phyloP scores from a whole-genome alignment of 2,329 filamentous ascomycete species.

The Diplodia mutila region DNA sequence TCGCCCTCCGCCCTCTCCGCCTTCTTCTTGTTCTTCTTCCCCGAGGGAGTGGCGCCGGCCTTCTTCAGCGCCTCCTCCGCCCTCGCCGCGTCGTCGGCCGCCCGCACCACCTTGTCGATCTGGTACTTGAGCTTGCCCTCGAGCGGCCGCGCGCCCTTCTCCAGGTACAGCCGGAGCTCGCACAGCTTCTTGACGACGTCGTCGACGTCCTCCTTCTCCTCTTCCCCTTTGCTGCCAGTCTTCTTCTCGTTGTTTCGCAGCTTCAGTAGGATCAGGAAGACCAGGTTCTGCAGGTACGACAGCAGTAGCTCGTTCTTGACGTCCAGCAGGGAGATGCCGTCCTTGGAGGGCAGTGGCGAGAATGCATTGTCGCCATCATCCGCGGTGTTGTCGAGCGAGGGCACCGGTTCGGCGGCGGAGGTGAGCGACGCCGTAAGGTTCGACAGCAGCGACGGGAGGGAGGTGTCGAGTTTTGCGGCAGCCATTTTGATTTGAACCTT shows the following conservation, averaged over 20 bases:
- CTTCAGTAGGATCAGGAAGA: conserved; percentile 83
- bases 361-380: not conserved
- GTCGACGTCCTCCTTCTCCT: conserved; percentile 51
- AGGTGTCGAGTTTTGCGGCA: conserved; percentile 38
- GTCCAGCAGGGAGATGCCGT: conserved; percentile 93
- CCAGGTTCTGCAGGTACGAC: conserved; percentile 92
- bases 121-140: conserved; percentile 93
- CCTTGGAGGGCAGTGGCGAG: conserved; percentile 68
- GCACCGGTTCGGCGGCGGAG: conserved; percentile 56
- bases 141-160: conserved; percentile 86
- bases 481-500: not conserved
- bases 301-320: conserved; percentile 97
- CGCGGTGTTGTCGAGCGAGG: conserved; percentile 34
- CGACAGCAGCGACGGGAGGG: conserved; percentile 45
- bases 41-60: conserved; percentile 28
- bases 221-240: conserved; percentile 35
- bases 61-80: conserved; percentile 40
- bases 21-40: conserved; percentile 31
- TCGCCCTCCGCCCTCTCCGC: conserved; percentile 41
- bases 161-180: conserved; percentile 87
- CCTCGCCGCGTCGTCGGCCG: conserved; percentile 74
- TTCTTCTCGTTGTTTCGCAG: conserved; percentile 58
- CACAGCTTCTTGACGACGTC: conserved; percentile 84
- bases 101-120: conserved; percentile 90
- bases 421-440: conserved; percentile 65